A percentile compares a stretch with the other conserved stretches of the same genome.
Conservation (phyloP, 2,329 filamentous ascomycete genomes). For the Fonsecaea pedrosoi region DNA sequence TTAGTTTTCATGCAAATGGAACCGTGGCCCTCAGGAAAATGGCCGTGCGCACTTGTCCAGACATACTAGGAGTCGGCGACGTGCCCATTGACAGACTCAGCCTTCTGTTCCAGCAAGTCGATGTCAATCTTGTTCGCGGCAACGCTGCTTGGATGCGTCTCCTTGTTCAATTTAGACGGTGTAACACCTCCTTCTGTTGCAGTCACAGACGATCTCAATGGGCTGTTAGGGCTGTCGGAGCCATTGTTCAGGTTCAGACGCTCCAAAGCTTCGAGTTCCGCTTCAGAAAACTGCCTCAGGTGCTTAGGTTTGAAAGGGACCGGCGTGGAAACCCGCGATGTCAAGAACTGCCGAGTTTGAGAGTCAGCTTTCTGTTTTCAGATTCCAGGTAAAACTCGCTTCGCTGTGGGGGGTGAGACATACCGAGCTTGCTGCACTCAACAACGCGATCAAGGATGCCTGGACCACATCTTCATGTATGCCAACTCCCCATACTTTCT, state of each 20-base stretch:
- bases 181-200: constrained; percentile 26
- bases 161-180: constrained; percentile 41
- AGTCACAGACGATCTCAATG: constrained; percentile 34
- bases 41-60: neutral
- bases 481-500: constrained; percentile 84
- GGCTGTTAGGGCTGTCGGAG: constrained; percentile 33
- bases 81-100: constrained; percentile 41
- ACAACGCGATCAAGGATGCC: constrained; percentile 82
- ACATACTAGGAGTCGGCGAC: neutral
- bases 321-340: constrained; percentile 72
- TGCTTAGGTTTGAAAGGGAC: constrained; percentile 66
- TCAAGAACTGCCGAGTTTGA: constrained; percentile 66
- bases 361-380: constrained; percentile 23
- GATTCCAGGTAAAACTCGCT: neutral
- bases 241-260: constrained; percentile 43
- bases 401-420: constrained; percentile 50
- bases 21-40: neutral
- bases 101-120: constrained; percentile 48
- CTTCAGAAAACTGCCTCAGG: constrained; percentile 57
- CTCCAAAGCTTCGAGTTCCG: constrained; percentile 54
- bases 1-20: constrained; percentile 2
- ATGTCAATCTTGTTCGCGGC: constrained; percentile 44
- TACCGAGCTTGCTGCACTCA: constrained; percentile 86
- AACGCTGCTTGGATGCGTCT: constrained; percentile 35
- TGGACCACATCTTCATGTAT: constrained; percentile 93